Evolutionary conservation across 495 filamentous ascomycete genomes (phyloP).

Genomic region (Penicillium chermesinum): DNA sequence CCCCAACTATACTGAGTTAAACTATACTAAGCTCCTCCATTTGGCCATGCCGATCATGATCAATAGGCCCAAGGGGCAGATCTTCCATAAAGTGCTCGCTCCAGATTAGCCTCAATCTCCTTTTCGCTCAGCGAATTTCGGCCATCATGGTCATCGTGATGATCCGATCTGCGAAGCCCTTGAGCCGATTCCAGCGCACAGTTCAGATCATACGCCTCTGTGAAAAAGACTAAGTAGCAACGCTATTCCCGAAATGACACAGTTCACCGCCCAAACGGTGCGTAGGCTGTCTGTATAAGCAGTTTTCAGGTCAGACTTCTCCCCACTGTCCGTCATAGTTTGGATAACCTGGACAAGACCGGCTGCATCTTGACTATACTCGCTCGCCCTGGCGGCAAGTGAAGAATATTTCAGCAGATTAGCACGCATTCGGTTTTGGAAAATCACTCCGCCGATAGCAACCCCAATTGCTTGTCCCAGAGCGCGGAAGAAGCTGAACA

Average conservation of each 20-base stretch:
- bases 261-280: conserved; percentile 53
- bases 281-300: conserved; percentile 54
- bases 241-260: conserved; percentile 47
- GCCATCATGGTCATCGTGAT: not conserved
- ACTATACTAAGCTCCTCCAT: too few species aligned
- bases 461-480: conserved; percentile 52
- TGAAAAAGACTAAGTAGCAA: conserved; percentile 45
- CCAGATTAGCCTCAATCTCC: not conserved
- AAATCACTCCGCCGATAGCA: conserved; percentile 53
- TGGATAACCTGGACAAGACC: conserved; percentile 56
- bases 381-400: conserved; percentile 39
- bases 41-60: too few species aligned
- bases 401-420: conserved; percentile 40
- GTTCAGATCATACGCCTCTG: conserved; percentile 51
- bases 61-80: too few species aligned
- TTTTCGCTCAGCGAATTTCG: not conserved
- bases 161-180: conserved; percentile 11
- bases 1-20: too few species aligned
- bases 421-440: conserved; percentile 53
- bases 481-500: conserved; percentile 53
- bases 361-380: conserved; percentile 53
- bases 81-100: too few species aligned
- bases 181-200: conserved; percentile 37
- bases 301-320: conserved; percentile 42
- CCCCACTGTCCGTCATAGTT: conserved; percentile 39